phyloP scores from a whole-genome alignment of 1,284 basidiomycete species.

The Cutaneotrichosporon cutaneum region DNA sequence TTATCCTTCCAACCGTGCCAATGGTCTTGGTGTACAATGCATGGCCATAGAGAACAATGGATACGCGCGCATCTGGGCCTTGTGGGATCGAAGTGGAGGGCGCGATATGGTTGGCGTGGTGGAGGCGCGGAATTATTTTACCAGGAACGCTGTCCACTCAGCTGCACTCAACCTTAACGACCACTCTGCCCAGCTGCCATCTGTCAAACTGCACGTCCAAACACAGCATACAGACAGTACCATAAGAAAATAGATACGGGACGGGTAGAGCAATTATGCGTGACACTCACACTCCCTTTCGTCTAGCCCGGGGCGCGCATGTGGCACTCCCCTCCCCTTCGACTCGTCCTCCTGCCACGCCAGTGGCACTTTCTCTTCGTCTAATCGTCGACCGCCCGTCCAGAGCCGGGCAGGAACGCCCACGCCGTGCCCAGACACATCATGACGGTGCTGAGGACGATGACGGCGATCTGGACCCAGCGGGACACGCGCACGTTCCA shows the following conservation, averaged over 20 bases:
- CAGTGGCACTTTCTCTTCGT: too few relatives aligned
- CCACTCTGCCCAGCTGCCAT: too few relatives aligned
- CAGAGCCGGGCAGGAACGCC: slow-evolving; percentile 57
- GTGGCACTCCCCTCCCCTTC: not conserved
- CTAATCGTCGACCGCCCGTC: not conserved
- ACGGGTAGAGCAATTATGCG: not conserved
- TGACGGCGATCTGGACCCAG: slow-evolving; percentile 59
- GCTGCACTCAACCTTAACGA: too few relatives aligned
- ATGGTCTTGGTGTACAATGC: too few relatives aligned
- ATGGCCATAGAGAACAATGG: too few relatives aligned
- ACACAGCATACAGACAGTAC: not conserved
- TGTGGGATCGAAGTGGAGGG: too few relatives aligned
- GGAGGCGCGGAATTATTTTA: too few relatives aligned
- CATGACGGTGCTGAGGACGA: slow-evolving; percentile 64
- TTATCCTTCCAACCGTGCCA: too few relatives aligned
- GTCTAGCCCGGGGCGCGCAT: not conserved
- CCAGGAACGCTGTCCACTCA: too few relatives aligned
- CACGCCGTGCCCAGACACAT: slow-evolving; percentile 75
- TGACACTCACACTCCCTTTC: not conserved
- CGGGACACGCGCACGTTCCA: slow-evolving; percentile 60
- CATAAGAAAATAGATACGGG: not conserved
- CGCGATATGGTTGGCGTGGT: too few relatives aligned
- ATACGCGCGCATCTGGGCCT: too few relatives aligned
- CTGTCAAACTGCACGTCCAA: not conserved
- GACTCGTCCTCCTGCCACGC: too few relatives aligned